phyloP scores from a whole-genome alignment of 495 filamentous ascomycete species.

The Neurospora sp. region DNA sequence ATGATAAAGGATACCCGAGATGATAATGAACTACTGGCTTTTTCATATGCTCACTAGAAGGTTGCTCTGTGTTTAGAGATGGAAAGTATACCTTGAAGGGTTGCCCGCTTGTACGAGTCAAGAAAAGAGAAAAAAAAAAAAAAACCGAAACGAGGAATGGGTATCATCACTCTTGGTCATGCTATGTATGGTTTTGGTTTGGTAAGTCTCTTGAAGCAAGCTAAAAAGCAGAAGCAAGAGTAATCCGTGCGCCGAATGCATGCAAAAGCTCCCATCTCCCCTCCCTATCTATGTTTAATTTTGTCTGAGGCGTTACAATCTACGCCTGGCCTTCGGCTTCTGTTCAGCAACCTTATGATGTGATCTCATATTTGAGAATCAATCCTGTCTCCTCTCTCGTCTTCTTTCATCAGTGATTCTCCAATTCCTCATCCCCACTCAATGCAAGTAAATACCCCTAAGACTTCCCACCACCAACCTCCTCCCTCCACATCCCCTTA shows the following conservation, averaged over 20 bases:
- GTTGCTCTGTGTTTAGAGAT: not conserved
- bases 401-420: not conserved
- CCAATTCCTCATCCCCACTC: not conserved
- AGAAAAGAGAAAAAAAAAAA: slow-evolving; percentile 10
- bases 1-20: not conserved
- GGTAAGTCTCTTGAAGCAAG: not conserved
- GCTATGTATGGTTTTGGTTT: not conserved
- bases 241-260: not conserved
- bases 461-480: slow-evolving; percentile 2
- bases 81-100: not conserved
- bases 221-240: not conserved
- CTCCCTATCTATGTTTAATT: not conserved
- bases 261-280: not conserved
- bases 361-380: not conserved
- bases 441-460: not conserved
- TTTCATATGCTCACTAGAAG: not conserved
- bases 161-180: not conserved
- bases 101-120: not conserved
- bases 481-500: slow-evolving; percentile 3
- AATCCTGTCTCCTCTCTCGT: not conserved
- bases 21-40: not conserved
- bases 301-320: not conserved
- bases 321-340: not conserved
- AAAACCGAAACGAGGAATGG: not conserved
- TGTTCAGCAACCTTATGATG: not conserved